A percentile compares a stretch with the other conserved stretches of the same genome.
Conservation (phyloP, 2,329 filamentous ascomycete genomes). For the Cryphonectria japonica region DNA sequence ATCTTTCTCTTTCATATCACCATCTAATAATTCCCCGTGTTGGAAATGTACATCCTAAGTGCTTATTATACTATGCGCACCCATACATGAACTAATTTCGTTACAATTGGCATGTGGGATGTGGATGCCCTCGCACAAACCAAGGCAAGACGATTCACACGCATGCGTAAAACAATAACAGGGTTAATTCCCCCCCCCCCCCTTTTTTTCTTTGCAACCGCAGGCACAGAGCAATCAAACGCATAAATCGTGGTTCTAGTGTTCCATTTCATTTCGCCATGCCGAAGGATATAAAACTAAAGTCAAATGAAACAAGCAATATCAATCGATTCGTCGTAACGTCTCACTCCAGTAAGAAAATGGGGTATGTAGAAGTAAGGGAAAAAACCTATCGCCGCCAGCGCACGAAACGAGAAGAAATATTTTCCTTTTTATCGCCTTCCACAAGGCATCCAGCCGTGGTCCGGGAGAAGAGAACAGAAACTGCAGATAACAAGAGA, state of each 20-base stretch:
- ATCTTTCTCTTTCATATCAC: background rate
- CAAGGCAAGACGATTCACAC: background rate
- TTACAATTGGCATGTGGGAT: background rate
- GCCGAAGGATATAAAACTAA: background rate
- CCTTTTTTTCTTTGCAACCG: too few relatives aligned
- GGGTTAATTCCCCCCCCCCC: too few relatives aligned
- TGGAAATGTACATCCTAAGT: background rate
- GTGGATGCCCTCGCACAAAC: background rate
- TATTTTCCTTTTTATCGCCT: background rate
- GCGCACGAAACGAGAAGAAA: constrained; percentile 15
- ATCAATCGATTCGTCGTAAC: constrained; percentile 13
- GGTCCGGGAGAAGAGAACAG: background rate
- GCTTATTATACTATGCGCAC: background rate
- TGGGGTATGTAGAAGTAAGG: constrained; percentile 14
- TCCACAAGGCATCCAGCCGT: background rate
- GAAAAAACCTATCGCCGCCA: constrained; percentile 6
- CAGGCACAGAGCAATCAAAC: background rate
- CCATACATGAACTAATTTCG: background rate
- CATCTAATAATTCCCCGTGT: background rate
- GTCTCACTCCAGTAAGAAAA: constrained; percentile 2
- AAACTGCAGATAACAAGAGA: background rate
- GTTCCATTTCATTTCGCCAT: constrained; percentile 20
- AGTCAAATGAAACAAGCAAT: background rate
- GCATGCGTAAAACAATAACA: background rate
- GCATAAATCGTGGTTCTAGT: background rate